These are phyloP conservation scores for Linnemannia hyalina DNA, from an alignment of 192 early-diverging fungal species.

Conservation along the genomic window DNA sequence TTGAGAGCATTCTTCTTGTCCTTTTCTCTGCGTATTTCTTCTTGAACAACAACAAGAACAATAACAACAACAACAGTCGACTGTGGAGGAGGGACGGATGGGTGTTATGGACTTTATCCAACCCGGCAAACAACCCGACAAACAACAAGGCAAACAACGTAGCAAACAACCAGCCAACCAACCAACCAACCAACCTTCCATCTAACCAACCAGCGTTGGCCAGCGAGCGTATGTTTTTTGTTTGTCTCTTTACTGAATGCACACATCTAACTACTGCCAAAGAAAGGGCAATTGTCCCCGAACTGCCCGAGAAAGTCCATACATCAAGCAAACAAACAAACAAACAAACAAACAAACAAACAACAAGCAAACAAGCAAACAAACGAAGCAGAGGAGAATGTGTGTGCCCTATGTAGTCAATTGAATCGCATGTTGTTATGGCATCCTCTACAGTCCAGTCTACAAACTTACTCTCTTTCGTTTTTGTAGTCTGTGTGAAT, in stretches of 20 bases:
- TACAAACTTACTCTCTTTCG: neutral
- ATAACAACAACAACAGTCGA: neutral
- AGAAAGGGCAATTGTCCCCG: neutral
- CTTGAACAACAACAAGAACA: neutral
- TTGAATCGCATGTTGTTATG: too few species aligned
- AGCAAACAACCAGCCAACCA: neutral
- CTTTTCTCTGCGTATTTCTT: neutral
- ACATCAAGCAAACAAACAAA: neutral
- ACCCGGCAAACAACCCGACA: neutral
- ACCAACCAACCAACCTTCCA: neutral
- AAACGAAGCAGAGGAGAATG: neutral
- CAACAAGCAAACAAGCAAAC: neutral
- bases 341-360: neutral
- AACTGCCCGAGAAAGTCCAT: neutral
- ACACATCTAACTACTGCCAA: neutral
- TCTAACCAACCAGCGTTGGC: neutral
- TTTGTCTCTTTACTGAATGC: conserved; percentile 4
- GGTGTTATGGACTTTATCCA: too few species aligned
- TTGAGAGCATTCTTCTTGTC: neutral
- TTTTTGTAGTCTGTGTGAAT: neutral
- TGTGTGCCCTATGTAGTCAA: neutral
- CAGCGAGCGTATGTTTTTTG: neutral
- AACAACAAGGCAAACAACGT: neutral
- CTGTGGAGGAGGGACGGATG: neutral
- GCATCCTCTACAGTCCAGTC: neutral